phyloP scores from a whole-genome alignment of 2,329 filamentous ascomycete genomes.

The Tricladium varicosporioides region DNA sequence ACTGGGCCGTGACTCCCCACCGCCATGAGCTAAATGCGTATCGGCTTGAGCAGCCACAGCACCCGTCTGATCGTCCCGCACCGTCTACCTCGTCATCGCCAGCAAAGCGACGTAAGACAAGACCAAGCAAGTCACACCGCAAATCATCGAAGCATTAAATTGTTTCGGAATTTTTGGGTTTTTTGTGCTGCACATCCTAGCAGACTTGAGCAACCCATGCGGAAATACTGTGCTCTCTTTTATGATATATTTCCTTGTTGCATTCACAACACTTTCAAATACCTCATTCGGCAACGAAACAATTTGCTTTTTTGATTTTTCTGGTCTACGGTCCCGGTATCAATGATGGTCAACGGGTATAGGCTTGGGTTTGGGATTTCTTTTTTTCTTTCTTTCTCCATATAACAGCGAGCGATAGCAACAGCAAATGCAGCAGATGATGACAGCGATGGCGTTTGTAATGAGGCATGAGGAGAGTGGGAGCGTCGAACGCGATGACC shows the following conservation, averaged over 20 bases:
- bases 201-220: neutral
- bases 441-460: neutral
- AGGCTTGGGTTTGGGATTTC: neutral
- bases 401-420: neutral
- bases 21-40: conserved; percentile 5
- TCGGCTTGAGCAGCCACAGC: neutral
- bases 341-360: neutral
- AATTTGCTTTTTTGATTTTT: neutral
- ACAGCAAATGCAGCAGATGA: neutral
- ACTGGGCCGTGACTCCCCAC: neutral
- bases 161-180: neutral
- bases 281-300: neutral
- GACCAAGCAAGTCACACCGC: neutral
- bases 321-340: neutral
- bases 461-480: neutral
- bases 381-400: neutral
- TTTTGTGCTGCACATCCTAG: neutral
- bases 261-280: neutral
- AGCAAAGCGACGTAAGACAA: neutral
- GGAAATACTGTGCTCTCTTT: neutral
- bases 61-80: neutral
- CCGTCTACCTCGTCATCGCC: neutral
- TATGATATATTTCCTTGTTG: no score
- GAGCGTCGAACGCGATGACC: neutral
- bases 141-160: conserved; percentile 1